These are phyloP conservation scores for Pseudonitzschia multistriata DNA, from an alignment of 108 stramenopile genomes.

Conservation along the genomic window DNA sequence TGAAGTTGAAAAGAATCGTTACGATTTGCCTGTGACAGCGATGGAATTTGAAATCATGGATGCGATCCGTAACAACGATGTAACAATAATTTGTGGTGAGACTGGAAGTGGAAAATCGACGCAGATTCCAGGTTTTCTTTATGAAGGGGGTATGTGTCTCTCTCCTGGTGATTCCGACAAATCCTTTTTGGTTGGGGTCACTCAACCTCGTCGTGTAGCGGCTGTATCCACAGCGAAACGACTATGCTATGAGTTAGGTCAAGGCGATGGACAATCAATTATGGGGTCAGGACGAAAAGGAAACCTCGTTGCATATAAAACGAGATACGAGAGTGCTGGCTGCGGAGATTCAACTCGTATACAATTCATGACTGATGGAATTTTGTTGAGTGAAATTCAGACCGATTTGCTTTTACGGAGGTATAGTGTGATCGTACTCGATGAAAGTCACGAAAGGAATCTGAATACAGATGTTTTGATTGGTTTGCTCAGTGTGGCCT, in stretches of 20 bases:
- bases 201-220: conserved; percentile 95
- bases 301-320: conserved; percentile 92
- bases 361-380: conserved; percentile 99
- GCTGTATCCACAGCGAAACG: conserved; percentile 95
- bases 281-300: conserved; percentile 38
- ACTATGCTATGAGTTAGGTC: conserved; percentile 95
- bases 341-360: conserved; percentile 75
- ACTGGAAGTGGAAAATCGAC: conserved; percentile 83
- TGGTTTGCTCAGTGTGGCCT: conserved; percentile 83
- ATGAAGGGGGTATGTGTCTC: conserved; percentile 88
- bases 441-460: conserved; percentile 87
- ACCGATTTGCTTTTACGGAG: conserved; percentile 89
- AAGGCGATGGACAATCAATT: conserved; percentile 71
- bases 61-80: conserved; percentile 87
- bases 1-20: conserved; percentile 66
- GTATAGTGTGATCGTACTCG: conserved; percentile 91
- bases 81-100: conserved; percentile 91
- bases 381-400: conserved; percentile 92
- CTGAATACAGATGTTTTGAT: conserved; percentile 96
- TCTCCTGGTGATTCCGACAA: conserved; percentile 18
- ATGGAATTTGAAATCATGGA: conserved; percentile 99
- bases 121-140: conserved; percentile 95
- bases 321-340: conserved; percentile 91
- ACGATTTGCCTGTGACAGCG: conserved; percentile 90
- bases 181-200: conserved; percentile 73